Evolutionary conservation across 129 eudicot genomes (phyloP).

Genomic region (Ambrosia trifida): DNA sequence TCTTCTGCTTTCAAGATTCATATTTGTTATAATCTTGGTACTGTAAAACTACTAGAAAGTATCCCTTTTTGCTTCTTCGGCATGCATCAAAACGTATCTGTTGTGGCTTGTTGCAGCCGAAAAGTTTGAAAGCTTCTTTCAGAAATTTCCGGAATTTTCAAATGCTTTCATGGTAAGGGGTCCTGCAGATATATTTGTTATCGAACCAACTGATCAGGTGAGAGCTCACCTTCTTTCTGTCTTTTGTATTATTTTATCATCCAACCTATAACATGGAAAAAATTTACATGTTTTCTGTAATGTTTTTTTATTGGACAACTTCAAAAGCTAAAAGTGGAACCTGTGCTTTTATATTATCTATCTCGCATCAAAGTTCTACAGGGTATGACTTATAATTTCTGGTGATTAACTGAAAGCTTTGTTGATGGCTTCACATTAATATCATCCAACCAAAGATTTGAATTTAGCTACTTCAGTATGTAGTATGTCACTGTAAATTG

Average conservation of each 20-base stretch:
- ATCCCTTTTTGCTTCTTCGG: background rate
- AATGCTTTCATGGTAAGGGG: constrained; percentile 89
- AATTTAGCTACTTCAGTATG: too few species aligned
- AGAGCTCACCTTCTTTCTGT: background rate
- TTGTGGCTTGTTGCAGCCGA: constrained; percentile 49
- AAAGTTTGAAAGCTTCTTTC: constrained; percentile 67
- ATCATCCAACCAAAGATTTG: too few species aligned
- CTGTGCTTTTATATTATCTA: constrained; percentile 84
- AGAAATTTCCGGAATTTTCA: constrained; percentile 71
- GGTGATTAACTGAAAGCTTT: too few species aligned
- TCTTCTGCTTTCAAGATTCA: constrained; percentile 86
- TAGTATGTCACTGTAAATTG: too few species aligned
- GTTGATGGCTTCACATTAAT: too few species aligned
- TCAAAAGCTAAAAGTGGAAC: constrained; percentile 92
- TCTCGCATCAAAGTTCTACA: constrained; percentile 66
- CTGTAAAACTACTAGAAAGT: background rate
- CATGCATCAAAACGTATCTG: constrained; percentile 10
- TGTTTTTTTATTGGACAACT: constrained; percentile 44
- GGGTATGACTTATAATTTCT: constrained; percentile 38
- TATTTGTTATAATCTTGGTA: constrained; percentile 77
- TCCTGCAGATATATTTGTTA: constrained; percentile 74
- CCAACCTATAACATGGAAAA: background rate
- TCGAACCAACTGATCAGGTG: constrained; percentile 90
- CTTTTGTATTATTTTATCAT: background rate
- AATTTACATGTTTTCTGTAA: background rate